phyloP scores from a whole-genome alignment of 371 early-diverging fungal genomes.

The Mortierella sp. region DNA sequence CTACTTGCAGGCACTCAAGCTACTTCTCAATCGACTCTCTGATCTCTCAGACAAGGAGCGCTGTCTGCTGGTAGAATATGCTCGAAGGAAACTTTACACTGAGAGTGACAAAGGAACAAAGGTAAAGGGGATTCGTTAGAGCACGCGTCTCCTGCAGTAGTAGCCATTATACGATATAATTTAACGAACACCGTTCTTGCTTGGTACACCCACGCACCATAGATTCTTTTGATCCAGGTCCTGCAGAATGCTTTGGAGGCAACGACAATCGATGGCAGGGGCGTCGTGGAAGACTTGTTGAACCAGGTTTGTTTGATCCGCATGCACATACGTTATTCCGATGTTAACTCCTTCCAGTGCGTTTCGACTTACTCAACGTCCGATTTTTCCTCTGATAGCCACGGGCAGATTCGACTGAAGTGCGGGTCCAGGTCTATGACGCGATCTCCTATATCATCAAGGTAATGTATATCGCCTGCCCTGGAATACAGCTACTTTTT shows the following conservation, averaged over 20 bases:
- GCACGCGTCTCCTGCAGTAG: background rate
- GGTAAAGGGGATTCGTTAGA: conserved; percentile 7
- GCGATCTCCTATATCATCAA: conserved; percentile 58
- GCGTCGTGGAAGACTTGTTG: conserved; percentile 38
- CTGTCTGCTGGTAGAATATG: conserved; percentile 11
- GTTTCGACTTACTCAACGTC: background rate
- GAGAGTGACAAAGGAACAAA: conserved; percentile 46
- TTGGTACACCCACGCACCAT: too few relatives aligned
- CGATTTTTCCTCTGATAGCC: conserved; percentile 34
- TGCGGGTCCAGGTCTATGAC: conserved; percentile 59
- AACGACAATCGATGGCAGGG: conserved; percentile 23
- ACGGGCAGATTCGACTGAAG: conserved; percentile 59
- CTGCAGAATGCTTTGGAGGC: conserved; percentile 35
- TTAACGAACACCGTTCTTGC: too few relatives aligned
- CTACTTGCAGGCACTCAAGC: conserved; percentile 26
- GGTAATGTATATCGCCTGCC: too few relatives aligned
- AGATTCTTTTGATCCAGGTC: conserved; percentile 44
- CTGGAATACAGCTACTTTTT: too few relatives aligned
- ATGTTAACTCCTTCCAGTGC: background rate
- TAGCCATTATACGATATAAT: too few relatives aligned
- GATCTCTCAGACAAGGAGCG: conserved; percentile 13
- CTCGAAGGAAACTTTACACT: conserved; percentile 25
- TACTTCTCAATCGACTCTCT: conserved; percentile 34
- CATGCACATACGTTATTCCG: background rate
- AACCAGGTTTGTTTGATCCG: conserved; percentile 33